A percentile compares a stretch with the other conserved stretches of the same genome.
Conservation (phyloP, 2,329 filamentous ascomycete genomes). For the Lecanosticta acicola region DNA sequence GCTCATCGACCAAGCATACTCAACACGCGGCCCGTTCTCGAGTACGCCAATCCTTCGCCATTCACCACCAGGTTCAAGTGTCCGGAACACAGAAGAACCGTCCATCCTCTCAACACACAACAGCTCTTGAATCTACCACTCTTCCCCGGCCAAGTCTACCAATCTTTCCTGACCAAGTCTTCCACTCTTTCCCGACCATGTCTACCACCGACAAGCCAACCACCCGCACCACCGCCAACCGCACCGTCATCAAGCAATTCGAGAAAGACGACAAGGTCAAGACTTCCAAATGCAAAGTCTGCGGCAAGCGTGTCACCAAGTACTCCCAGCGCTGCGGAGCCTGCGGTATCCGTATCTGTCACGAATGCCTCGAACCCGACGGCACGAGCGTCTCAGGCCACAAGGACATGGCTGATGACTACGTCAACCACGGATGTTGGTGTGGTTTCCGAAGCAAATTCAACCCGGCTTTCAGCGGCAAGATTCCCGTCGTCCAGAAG, state of each 20-base stretch:
- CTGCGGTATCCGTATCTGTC: constrained; percentile 19
- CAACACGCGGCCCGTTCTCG: no score
- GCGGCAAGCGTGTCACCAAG: constrained; percentile 13
- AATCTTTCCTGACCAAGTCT: no score
- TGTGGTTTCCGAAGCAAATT: constrained; percentile 10
- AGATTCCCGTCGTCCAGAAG: not conserved
- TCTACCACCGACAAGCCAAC: not conserved
- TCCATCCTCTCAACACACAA: no score
- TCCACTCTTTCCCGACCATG: no score
- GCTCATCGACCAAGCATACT: no score
- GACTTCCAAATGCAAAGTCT: constrained; percentile 23
- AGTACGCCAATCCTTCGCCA: no score
- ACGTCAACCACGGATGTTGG: constrained; percentile 16
- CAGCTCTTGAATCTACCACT: no score
- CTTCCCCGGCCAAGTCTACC: no score
- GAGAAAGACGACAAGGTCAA: constrained; percentile 14
- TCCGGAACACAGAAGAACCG: no score
- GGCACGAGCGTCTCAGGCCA: constrained; percentile 1
- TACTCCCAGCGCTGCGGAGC: constrained; percentile 16
- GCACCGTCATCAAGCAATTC: constrained; percentile 11
- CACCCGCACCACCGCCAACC: not conserved
- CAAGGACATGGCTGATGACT: constrained; percentile 11
- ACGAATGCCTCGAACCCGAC: constrained; percentile 13
- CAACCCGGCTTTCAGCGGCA: constrained; percentile 5
- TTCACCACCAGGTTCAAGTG: no score